Base-by-base conservation (phyloP, 2,329 filamentous ascomycete species). In the Didymella arachidicola region DNA sequence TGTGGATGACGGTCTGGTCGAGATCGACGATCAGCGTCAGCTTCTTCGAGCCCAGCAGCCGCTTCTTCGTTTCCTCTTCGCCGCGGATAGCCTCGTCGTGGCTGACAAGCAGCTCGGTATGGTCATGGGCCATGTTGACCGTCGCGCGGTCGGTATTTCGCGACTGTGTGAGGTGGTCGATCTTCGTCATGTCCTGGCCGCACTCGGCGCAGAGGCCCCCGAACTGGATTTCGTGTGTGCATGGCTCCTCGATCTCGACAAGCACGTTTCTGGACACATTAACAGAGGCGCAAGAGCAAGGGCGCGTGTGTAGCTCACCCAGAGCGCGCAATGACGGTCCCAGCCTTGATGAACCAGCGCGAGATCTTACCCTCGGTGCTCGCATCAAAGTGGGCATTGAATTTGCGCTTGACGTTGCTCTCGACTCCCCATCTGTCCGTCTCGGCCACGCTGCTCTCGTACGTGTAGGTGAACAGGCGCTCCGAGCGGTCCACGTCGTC, bases 1-100 rank as follows among this genome's bases (percentile, higher is more conserved):
- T 95, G 77, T 99, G 95, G 66, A 99, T 99, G 71, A 99, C 95
- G 57, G 95, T 99, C 81, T 98, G 94, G 75, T 99, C 95, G 53
- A 99, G 83, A 82, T 99, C 95, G 68, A 99, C 95, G 26, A 99
- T 95, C 43, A 99, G 84, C 44, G 91, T 96, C 43, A 99, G 84
- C 79, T 96, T 97, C 67, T 90, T 87, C 61, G 90, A 86, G 59
- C 88, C 84, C 42, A 99, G 82, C 41, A 99, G 82, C 19, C 94
- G 88, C 60, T 88, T 86, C 80, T 97, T 96, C 14, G 92, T 86
- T 68, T 96, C 90, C 73, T 93, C 88, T 78, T 98, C 94, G 57
- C 91, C 89, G 65, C 87, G 88, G 47, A 86, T 86, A 14, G 95
- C 95, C 72, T 96, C 91, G 59, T 85, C 85, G 68, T 88, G 83